A percentile compares a stretch with the other conserved stretches of the same genome.
phyloP scores from a whole-genome alignment of 768 basidiomycete genomes.

The Suillus subaureus region DNA sequence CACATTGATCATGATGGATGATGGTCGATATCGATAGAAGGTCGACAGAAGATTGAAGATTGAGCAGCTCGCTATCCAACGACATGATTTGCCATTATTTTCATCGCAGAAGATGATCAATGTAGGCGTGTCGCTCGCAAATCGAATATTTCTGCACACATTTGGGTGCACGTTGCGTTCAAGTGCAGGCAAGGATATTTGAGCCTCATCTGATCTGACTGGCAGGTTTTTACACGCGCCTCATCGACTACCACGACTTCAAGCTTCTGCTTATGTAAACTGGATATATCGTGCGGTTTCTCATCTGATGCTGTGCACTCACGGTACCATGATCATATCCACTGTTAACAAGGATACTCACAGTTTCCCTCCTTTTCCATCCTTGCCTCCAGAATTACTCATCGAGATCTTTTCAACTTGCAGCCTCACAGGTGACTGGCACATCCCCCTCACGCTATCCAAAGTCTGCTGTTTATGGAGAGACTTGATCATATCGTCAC shows the following conservation, averaged over 20 bases:
- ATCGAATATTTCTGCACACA: not conserved
- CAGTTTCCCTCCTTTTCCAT: constrained; percentile 19
- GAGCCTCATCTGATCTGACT: not conserved
- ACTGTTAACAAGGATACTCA: not conserved
- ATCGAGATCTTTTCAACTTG: constrained; percentile 57
- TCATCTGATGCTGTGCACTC: not conserved
- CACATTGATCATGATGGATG: not conserved
- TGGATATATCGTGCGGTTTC: not conserved
- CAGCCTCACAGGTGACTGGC: constrained; percentile 44
- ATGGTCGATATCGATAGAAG: not conserved
- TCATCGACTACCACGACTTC: not conserved
- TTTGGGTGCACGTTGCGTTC: not conserved
- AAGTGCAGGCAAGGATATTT: not conserved
- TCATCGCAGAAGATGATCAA: not conserved
- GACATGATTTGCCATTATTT: not conserved
- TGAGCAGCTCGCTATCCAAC: not conserved
- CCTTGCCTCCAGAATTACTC: constrained; percentile 63
- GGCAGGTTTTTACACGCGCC: not conserved
- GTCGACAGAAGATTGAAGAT: not conserved
- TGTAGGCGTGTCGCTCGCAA: not conserved
- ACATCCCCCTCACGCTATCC: constrained; percentile 51
- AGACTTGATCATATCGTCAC: constrained; percentile 52
- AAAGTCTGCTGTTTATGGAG: constrained; percentile 64
- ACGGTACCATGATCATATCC: constrained; percentile 2
- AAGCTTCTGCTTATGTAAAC: constrained; percentile 5